Base-by-base conservation (phyloP, 2,329 filamentous ascomycete species). In the Hymenoscyphus infarciens region DNA sequence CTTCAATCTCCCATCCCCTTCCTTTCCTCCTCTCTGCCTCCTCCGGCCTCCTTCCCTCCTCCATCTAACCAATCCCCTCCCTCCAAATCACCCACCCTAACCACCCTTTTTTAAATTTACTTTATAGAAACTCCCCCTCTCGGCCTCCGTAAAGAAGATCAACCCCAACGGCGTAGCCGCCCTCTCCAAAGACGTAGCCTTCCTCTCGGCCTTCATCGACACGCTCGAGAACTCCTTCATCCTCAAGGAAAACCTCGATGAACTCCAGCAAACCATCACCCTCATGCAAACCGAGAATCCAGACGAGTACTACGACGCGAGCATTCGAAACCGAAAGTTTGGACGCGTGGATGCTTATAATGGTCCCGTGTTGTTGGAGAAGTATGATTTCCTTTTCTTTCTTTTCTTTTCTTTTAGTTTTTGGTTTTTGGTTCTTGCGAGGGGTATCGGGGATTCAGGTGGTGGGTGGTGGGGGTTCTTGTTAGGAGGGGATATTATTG, bases 241-340 rank as follows among this genome's bases (percentile, higher is more conserved):
- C 77, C 80, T 99, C 22, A 84, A 89, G 66, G 90, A 95, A 72
- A 95, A 96, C 68, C 80, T 99, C 45, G 93, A 97, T 71, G 95
- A 98, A 77, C 81, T 99, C 39, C 88, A 94, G 70, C 95, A 99
- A 79, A 98, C 95, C 1, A 89, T 97, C 56, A 87, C 90, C 64
- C 82, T 99, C 29, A 90, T 99, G 83, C 87, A 91, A 72, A 85
- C 84, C 1, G 92, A 96, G 49, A 96, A 96, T 70, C 86, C 91
- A n/a, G 93, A 98, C 68, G 94, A 98, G 75, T 99, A 97, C 76
- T 99, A 95, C 75, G 95, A 99, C 73, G 89, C 95, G 57, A 90
- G 89, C 5, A 90, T 89, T 15, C 82, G 92, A 59, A 97, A 97
- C 77, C 93, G 90, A 78, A 96, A 97, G 74, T 99, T 97, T 74